These are phyloP conservation scores for Pestalotiopsis sp. DNA, from an alignment of 2,329 filamentous ascomycete species.

Conservation along the genomic window DNA sequence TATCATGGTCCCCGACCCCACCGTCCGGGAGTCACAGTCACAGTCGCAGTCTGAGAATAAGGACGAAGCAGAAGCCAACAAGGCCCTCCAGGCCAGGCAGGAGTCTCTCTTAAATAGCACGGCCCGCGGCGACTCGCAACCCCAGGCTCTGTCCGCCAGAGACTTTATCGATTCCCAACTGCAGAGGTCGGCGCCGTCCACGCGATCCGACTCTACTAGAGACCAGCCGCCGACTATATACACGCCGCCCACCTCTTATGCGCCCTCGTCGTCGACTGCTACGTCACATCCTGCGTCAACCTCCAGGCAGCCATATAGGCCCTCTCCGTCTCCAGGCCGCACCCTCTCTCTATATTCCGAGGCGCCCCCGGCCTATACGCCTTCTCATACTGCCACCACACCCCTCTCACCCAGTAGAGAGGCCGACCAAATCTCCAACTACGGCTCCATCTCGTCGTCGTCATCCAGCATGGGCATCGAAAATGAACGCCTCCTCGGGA, in stretches of 20 bases:
- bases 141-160: conserved; percentile 10
- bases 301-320: conserved; percentile 23
- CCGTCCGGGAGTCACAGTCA: conserved; percentile 31
- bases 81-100: conserved; percentile 46
- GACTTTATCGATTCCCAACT: background rate
- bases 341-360: conserved; percentile 36
- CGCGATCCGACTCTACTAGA: conserved; percentile 3
- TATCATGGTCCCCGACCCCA: conserved; percentile 52
- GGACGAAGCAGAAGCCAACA: conserved; percentile 38
- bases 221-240: background rate
- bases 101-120: conserved; percentile 38
- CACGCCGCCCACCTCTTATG: conserved; percentile 19
- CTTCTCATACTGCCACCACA: conserved; percentile 31
- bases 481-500: conserved; percentile 42
- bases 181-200: conserved; percentile 7
- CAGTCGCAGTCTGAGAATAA: conserved; percentile 41
- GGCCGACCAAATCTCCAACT: conserved; percentile 31
- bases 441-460: conserved; percentile 38
- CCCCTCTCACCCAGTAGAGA: conserved; percentile 20
- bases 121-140: background rate
- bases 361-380: conserved; percentile 55
- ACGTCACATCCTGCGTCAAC: conserved; percentile 17
- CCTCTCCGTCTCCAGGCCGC: conserved; percentile 20
- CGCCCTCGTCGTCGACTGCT: conserved; percentile 20
- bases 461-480: conserved; percentile 46